Evolutionary conservation across 495 filamentous ascomycete genomes (phyloP).

Genomic region (Penicillium cosmopolitanum): DNA sequence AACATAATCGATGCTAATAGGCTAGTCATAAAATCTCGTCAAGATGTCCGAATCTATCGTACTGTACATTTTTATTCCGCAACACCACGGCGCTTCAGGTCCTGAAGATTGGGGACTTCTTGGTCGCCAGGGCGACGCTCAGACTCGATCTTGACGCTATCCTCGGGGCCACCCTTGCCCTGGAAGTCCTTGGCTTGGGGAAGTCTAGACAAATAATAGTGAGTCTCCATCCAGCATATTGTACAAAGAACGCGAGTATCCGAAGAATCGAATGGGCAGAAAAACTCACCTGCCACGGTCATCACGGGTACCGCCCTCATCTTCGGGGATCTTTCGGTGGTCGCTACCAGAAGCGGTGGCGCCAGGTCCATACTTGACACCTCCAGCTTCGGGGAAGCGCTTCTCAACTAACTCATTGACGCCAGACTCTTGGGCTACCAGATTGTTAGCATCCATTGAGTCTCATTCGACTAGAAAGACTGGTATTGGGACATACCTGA

Average conservation of each 20-base stretch:
- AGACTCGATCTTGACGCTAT: slow-evolving; percentile 42
- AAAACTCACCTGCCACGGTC: slow-evolving; percentile 45
- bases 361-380: slow-evolving; percentile 50
- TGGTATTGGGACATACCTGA: slow-evolving; percentile 40
- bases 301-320: slow-evolving; percentile 54
- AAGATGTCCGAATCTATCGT: background rate
- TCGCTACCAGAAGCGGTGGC: slow-evolving; percentile 54
- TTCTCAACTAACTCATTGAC: slow-evolving; percentile 49
- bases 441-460: slow-evolving; percentile 1
- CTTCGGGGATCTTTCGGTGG: slow-evolving; percentile 52
- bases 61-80: slow-evolving; percentile 21
- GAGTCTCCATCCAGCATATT: background rate
- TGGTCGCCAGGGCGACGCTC: slow-evolving; percentile 48
- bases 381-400: slow-evolving; percentile 47
- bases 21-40: background rate
- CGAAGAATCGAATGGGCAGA: background rate
- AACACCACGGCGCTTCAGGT: slow-evolving; percentile 32
- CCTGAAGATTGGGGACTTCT: slow-evolving; percentile 40
- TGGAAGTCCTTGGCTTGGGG: slow-evolving; percentile 53
- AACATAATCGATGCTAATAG: background rate
- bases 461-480: background rate
- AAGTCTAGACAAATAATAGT: slow-evolving; percentile 28
- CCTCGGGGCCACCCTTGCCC: slow-evolving; percentile 55
- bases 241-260: background rate
- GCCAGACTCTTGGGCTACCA: slow-evolving; percentile 55